Conservation (phyloP, 108 stramenopile genomes). For the Cyclostephanos invisitatus region DNA sequence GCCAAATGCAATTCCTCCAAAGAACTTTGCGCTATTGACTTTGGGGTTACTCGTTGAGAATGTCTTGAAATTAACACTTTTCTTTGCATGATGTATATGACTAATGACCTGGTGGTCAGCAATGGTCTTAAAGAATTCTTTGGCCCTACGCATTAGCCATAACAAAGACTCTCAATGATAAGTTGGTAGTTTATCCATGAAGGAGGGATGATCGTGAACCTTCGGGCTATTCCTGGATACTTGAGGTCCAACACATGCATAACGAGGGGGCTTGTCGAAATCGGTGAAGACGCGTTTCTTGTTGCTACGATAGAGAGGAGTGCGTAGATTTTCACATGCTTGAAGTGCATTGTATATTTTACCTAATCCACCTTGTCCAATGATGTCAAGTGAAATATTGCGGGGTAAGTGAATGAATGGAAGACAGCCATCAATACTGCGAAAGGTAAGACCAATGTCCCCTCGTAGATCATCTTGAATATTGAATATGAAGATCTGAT, state of each 20-base stretch:
- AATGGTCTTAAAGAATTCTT: not conserved
- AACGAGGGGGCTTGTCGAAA: no score
- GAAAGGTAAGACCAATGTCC: no score
- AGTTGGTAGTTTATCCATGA: not conserved
- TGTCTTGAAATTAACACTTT: not conserved
- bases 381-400: no score
- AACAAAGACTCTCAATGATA: not conserved
- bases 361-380: no score
- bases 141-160: not conserved
- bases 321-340: no score
- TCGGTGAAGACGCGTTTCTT: no score
- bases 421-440: no score
- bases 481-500: no score
- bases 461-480: no score
- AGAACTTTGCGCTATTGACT: not conserved
- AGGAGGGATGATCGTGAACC: not conserved
- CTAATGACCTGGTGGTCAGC: not conserved
- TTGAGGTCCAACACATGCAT: not conserved
- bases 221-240: not conserved
- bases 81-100: not conserved
- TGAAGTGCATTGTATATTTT: no score
- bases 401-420: no score
- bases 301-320: no score
- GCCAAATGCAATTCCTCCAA: slow-evolving; percentile 3
- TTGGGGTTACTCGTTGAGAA: not conserved